Base-by-base conservation (phyloP, 2,329 filamentous ascomycete genomes). In the Claviceps quebecensis region DNA sequence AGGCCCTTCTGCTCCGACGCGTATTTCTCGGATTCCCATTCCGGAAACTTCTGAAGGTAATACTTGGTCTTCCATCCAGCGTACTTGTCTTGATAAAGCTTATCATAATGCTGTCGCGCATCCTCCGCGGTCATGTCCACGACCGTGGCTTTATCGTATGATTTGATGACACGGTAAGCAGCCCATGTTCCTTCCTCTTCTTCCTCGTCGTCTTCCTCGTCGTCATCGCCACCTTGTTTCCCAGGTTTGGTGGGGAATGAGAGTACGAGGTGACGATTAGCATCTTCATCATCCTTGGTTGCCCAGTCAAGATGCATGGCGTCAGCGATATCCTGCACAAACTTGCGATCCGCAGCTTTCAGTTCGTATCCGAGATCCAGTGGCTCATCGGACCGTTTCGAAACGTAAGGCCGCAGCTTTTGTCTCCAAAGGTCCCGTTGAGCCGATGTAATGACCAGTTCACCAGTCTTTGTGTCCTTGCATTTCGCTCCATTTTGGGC, bases 51-150 rank as follows among this genome's bases (percentile, higher is more conserved):
- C 52, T 81, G 80, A 56, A 79, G 74, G 68, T 98, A 98, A 69
- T 98, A 95, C 55, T 86, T 83, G 66, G 94, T 84, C 72, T 96
- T 98, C 93, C 93, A 98, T 52, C 83, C 79, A 55, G 82, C 74
- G 63, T 97, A 97, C 63, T 94, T 95, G 58, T 86, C 73, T 60
- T 96, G 82, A 65, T 98, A 98, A 59, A 93, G 84, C 64, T 84
- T 77, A 59, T 95, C 80, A 66, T 91, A 86, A 17, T 84, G 79
- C 48, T 80, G 76, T 64, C 93, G 83, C 16, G 85, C 85, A 60
- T 95, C 86, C 57, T 89, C 86, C 1, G 83, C 72, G 2, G 85
- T 84, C 47, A 87, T 69, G 60, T 97, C 90, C 40, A 93, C 75
- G 23, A 95, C 80, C 61, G 86, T 81, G 22, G 93, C 93, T 57